Base-by-base conservation (phyloP, 495 filamentous ascomycete genomes). In the Tuber indicum region DNA sequence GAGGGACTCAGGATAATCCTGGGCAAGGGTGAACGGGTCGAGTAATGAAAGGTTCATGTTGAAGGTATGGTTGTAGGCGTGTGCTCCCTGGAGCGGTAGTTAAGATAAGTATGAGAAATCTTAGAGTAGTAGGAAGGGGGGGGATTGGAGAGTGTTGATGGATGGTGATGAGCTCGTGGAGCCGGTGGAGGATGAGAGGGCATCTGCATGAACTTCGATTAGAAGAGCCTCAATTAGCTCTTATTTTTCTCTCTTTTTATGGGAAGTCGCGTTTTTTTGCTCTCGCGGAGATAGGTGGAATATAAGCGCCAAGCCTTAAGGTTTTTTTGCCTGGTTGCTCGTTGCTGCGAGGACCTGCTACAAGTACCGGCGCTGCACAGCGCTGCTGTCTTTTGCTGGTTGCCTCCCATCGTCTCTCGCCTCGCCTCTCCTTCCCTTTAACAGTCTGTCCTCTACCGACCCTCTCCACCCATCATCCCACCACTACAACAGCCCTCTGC, bases 1-100 rank as follows among this genome's bases (percentile, higher is more conserved):
- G 74, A 97, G 89, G 41, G 91, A 88, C 81, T 98, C 96, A 69
- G 96, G 96, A 82, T 96, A 96, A 83, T 99, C 96, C 87, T 97
- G 94, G 6, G 94, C 92, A 66, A 98, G 92, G 80, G 92, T 88
- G 83, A 93, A 92, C 43, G 92, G 92, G 83, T 95, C 92, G 74
- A 92, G 86, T 52, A 95, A 88, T 45, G 92, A 89, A 42, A 93
- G 87, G 87, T 94, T 95, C 92, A 94, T 94, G 49, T 76, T 82
- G 83, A 39, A 36, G 26, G 14, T 66, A 36, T 36, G 58, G 32
- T 36, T 66, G 32, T 36, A 16, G 6, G 58, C 14, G 32, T 19
- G n/a, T 12, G 16, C 58, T 32, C 58, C 26, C 58, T 66, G 9
- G 52, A 36, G 58, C 36, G 58, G 58, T 66, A 16, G 26, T 19